phyloP scores from a whole-genome alignment of 306 rosid genomes.

The Glycine soja region DNA sequence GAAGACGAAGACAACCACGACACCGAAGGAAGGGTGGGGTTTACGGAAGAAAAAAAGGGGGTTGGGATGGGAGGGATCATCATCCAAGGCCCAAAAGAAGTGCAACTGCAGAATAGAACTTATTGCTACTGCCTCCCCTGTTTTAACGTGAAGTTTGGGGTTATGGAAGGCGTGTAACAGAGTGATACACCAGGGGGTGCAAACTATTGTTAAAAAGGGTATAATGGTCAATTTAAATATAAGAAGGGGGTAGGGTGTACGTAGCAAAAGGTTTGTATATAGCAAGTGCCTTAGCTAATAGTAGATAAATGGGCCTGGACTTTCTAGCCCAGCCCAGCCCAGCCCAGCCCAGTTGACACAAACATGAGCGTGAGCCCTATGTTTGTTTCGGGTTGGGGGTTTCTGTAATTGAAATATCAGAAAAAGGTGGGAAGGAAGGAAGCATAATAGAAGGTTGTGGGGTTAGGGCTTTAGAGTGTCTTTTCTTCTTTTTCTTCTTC shows the following conservation, averaged over 20 bases:
- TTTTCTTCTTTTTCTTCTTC: not conserved
- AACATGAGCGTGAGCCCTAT: not conserved
- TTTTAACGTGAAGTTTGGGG: slow-evolving; percentile 74
- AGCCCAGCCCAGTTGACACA: not conserved
- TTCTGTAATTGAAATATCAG: slow-evolving; percentile 30
- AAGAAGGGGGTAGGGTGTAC: too few species aligned
- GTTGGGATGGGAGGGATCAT: slow-evolving; percentile 46
- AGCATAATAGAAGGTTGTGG: not conserved
- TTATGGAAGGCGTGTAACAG: too few species aligned
- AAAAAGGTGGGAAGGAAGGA: slow-evolving; percentile 27
- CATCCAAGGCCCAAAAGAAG: slow-evolving; percentile 73
- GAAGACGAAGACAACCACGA: too few species aligned
- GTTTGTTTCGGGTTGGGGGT: not conserved
- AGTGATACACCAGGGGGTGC: too few species aligned
- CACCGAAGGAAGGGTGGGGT: too few species aligned
- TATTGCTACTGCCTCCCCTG: slow-evolving; percentile 85
- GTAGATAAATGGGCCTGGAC: too few species aligned
- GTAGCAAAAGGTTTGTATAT: too few species aligned
- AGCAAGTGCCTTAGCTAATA: too few species aligned
- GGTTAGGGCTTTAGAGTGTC: slow-evolving; percentile 33
- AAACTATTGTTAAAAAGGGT: too few species aligned
- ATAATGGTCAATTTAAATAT: too few species aligned
- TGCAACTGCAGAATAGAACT: slow-evolving; percentile 78
- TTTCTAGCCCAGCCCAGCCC: not conserved
- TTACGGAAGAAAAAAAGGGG: too few species aligned